These are phyloP conservation scores for Populus tomentosa DNA, from an alignment of 441 rosid species.

Conservation along the genomic window DNA sequence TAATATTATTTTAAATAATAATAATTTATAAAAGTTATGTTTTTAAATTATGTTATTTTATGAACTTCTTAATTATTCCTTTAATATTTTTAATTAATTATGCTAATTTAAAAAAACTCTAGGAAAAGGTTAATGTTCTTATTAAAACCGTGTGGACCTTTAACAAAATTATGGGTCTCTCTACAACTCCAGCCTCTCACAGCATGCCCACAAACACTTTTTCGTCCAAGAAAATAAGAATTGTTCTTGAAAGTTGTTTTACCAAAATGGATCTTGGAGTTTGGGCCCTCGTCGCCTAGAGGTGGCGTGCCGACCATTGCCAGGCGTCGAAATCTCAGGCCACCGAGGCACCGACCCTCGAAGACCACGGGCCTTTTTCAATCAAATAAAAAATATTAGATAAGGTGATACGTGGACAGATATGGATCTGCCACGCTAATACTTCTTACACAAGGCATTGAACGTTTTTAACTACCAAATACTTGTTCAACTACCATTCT, in stretches of 20 bases:
- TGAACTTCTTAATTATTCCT: no score
- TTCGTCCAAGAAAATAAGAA: not conserved
- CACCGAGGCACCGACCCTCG: slow-evolving; percentile 19
- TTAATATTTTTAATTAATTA: no score
- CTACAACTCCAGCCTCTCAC: not conserved
- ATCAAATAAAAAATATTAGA: no score
- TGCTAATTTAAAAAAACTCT: no score
- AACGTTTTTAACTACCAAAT: not conserved
- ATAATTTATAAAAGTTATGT: no score
- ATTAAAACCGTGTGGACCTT: not conserved
- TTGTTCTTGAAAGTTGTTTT: not conserved
- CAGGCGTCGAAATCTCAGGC: slow-evolving; percentile 5
- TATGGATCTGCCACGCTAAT: not conserved
- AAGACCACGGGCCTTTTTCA: not conserved
- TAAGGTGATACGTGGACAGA: not conserved
- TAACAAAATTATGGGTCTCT: not conserved
- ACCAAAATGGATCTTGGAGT: not conserved
- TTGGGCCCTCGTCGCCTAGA: not conserved
- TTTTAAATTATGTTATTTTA: no score
- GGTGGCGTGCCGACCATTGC: slow-evolving; percentile 11
- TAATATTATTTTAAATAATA: no score
- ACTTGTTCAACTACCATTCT: not conserved
- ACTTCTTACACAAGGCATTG: slow-evolving; percentile 3
- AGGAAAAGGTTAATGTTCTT: slow-evolving; percentile 9
- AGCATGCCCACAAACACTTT: not conserved